Evolutionary conservation across 331 rosid genomes (phyloP), one percentile per base, ranked within the genome.

Genomic region (Telfairia occidentalis): DNA sequence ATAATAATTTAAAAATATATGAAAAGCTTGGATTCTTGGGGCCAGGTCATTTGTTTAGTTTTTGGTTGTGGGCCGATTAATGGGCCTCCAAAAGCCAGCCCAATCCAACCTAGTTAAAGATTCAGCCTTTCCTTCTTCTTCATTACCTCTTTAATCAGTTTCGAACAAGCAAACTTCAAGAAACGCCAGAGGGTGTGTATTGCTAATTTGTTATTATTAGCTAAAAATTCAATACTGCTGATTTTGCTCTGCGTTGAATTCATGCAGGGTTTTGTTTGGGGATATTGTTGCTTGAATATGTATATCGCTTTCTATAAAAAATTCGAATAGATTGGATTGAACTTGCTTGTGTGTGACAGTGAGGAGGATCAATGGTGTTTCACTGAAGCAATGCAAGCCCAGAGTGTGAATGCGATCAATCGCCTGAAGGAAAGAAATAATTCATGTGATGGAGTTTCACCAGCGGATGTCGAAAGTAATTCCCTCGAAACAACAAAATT

Each of bases 401-500:
- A 89, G 81, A 86, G 76, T 6, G 43, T 94, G 49, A 97, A 91
- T 83, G 87, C 87, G 21, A 65, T 86, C 32, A 89, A 89, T 85
- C 91, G 97, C 28, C 88, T 94, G 97, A 91, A 87, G 77, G 97
- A 89, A 81, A 89, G 97, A 89, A 81, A 89, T 91, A 34, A 85
- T 96, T 4, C 86, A 84, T 48, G 88, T 88, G 9, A 91, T 94
- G 98, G 84, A 86, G 11, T 90, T 58, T 87, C 92, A 35, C 67
- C 90, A 32, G 81, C 71, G 21, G 90, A 89, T 77, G 75, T 91
- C 24, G 97, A 87, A 91, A 95, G 97, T 91, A 80, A 38, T 24
- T 58, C 15, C 16, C 11, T 21, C 8, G 37, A 26, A 58, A 32
- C 4, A 58, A 28, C n/a, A 5, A 12, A 11, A 28, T 9, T 28